phyloP scores from a whole-genome alignment of 2,329 filamentous ascomycete genomes.

The Zymoseptoria tritici region DNA sequence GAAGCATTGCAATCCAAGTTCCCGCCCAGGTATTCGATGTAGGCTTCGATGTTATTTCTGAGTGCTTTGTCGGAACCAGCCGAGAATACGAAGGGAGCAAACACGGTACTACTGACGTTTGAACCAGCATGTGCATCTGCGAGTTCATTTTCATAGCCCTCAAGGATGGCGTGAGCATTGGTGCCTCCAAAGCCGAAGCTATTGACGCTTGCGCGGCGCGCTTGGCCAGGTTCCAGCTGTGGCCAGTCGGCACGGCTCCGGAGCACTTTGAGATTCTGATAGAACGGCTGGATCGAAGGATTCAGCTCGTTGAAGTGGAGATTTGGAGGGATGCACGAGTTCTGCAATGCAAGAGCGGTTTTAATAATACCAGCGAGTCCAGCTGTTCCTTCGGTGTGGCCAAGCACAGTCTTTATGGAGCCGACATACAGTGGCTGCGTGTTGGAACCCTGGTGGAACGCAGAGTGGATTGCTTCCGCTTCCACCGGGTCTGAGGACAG shows the following conservation, averaged over 20 bases:
- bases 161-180: slow-evolving; percentile 20
- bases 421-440: slow-evolving; percentile 18
- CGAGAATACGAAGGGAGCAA: slow-evolving; percentile 2
- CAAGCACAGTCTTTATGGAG: slow-evolving; percentile 30
- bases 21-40: not conserved
- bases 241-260: slow-evolving; percentile 3
- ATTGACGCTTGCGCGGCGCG: slow-evolving; percentile 13
- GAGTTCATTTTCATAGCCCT: slow-evolving; percentile 5
- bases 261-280: slow-evolving; percentile 12
- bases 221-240: not conserved
- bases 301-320: slow-evolving; percentile 19
- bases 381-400: slow-evolving; percentile 46
- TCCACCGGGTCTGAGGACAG: slow-evolving; percentile 18
- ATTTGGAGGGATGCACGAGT: slow-evolving; percentile 11
- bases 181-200: slow-evolving; percentile 22
- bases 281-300: slow-evolving; percentile 22
- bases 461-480: slow-evolving; percentile 1
- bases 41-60: not conserved
- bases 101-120: not conserved
- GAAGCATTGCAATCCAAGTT: not conserved
- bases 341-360: slow-evolving; percentile 3
- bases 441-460: not conserved
- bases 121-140: not conserved
- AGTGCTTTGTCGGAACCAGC: not conserved
- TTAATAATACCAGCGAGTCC: slow-evolving; percentile 45